These are phyloP conservation scores for Termitomyces sp. DNA, from an alignment of 768 basidiomycete genomes.

Conservation along the genomic window DNA sequence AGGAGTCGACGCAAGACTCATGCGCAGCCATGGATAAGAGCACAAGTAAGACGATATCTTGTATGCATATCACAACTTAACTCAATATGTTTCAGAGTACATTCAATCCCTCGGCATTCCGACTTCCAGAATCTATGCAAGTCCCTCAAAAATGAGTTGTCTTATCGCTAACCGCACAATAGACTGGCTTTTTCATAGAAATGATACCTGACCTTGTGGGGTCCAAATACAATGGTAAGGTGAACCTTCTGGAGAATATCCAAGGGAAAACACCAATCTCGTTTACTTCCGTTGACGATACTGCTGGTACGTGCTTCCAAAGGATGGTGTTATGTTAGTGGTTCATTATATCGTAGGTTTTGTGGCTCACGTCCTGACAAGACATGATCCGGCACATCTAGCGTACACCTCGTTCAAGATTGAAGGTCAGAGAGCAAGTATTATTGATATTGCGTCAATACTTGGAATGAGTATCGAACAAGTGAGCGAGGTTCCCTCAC, in stretches of 20 bases:
- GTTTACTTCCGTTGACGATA: conserved; percentile 8
- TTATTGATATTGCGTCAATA: conserved; percentile 19
- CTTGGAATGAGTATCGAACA: conserved; percentile 4
- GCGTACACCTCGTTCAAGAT: conserved; percentile 27
- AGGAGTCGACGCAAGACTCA: background rate
- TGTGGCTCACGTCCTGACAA: conserved; percentile 13
- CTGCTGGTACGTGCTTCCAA: background rate
- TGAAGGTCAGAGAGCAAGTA: conserved; percentile 28
- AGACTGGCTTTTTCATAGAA: conserved; percentile 7
- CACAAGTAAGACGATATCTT: conserved; percentile 1
- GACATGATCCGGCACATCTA: conserved; percentile 21
- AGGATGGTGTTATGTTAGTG: background rate
- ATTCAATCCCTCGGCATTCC: conserved; percentile 12
- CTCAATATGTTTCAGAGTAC: conserved; percentile 5
- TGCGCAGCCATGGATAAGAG: conserved; percentile 9
- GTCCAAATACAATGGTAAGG: conserved; percentile 1
- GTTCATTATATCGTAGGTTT: conserved; percentile 1
- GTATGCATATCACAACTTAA: background rate
- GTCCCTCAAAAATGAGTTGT: background rate
- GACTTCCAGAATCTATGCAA: conserved; percentile 6
- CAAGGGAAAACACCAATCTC: conserved; percentile 4
- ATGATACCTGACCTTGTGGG: conserved; percentile 9
- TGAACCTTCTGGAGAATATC: conserved; percentile 5
- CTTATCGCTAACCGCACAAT: background rate
- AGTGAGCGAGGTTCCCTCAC: conserved; percentile 10